A percentile compares a stretch with the other conserved stretches of the same genome.
Conservation (phyloP, 306 rosid genomes). For the Cajanus cajan region DNA sequence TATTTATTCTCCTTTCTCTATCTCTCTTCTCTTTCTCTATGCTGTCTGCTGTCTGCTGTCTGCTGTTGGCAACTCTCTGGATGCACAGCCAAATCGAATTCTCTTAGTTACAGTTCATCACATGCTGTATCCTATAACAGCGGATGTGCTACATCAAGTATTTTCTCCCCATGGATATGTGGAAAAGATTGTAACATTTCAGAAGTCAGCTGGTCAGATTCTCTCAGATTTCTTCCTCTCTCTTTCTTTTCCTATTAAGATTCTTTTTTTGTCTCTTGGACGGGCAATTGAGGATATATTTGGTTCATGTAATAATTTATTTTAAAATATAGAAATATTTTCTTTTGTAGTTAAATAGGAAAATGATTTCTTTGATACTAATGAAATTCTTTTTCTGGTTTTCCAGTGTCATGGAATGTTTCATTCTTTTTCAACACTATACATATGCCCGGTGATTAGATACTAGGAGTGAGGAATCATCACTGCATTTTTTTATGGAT, state of each 20-base stretch:
- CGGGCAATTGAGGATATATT: constrained; percentile 15
- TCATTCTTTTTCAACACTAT: constrained; percentile 12
- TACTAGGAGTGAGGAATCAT: not conserved
- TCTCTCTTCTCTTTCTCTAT: constrained; percentile 81
- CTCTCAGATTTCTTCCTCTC: constrained; percentile 66
- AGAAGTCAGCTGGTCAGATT: constrained; percentile 99
- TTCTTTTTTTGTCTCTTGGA: constrained; percentile 23
- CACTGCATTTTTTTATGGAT: not conserved
- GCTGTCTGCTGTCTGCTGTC: constrained; percentile 79
- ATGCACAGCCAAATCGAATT: constrained; percentile 96
- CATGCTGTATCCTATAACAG: constrained; percentile 98
- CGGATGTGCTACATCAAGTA: constrained; percentile 99
- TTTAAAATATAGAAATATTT: not conserved
- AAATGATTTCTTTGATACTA: constrained; percentile 19
- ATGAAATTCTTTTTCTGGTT: not conserved
- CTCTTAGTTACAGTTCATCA: constrained; percentile 98
- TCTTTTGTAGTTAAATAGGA: constrained; percentile 3
- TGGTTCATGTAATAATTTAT: constrained; percentile 14
- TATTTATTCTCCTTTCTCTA: constrained; percentile 89
- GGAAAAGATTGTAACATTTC: constrained; percentile 98
- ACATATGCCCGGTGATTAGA: not conserved
- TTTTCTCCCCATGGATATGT: constrained; percentile 97
- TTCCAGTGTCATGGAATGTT: constrained; percentile 8
- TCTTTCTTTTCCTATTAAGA: constrained; percentile 43
- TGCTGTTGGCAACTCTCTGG: constrained; percentile 70